Evolutionary conservation across 495 filamentous ascomycete genomes (phyloP).

Genomic region (Talaromyces liani): DNA sequence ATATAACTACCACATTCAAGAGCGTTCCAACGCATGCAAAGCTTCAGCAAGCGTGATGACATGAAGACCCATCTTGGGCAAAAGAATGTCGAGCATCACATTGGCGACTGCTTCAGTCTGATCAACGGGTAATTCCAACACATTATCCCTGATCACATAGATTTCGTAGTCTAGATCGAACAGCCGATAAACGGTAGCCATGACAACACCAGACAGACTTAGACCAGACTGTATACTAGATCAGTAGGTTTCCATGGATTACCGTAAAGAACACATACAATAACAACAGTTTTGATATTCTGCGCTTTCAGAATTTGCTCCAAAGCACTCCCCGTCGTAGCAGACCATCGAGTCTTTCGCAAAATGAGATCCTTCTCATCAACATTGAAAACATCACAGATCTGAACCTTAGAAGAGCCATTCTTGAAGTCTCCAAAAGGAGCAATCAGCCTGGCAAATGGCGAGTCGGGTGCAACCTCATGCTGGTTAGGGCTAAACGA

Average conservation of each 20-base stretch:
- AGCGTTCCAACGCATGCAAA: no score
- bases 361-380: slow-evolving; percentile 30
- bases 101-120: slow-evolving; percentile 15
- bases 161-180: slow-evolving; percentile 39
- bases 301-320: slow-evolving; percentile 36
- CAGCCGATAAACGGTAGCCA: slow-evolving; percentile 34
- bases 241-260: not conserved
- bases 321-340: slow-evolving; percentile 28
- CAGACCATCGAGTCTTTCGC: slow-evolving; percentile 36
- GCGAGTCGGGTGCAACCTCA: slow-evolving; percentile 17
- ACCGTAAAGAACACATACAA: slow-evolving; percentile 13
- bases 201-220: slow-evolving; percentile 33
- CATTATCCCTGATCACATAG: slow-evolving; percentile 36
- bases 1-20: no score
- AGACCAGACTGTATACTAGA: slow-evolving; percentile 28
- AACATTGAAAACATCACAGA: slow-evolving; percentile 23
- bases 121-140: slow-evolving; percentile 31
- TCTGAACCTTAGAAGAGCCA: slow-evolving; percentile 15
- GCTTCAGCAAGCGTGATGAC: no score
- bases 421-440: slow-evolving; percentile 16
- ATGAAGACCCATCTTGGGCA: slow-evolving; percentile 20
- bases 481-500: slow-evolving; percentile 23
- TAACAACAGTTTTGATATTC: slow-evolving; percentile 33
- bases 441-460: slow-evolving; percentile 13
- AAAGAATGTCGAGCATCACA: slow-evolving; percentile 19